Base-by-base conservation (phyloP, 2,329 filamentous ascomycete genomes). In the Hypoxylon sp. region DNA sequence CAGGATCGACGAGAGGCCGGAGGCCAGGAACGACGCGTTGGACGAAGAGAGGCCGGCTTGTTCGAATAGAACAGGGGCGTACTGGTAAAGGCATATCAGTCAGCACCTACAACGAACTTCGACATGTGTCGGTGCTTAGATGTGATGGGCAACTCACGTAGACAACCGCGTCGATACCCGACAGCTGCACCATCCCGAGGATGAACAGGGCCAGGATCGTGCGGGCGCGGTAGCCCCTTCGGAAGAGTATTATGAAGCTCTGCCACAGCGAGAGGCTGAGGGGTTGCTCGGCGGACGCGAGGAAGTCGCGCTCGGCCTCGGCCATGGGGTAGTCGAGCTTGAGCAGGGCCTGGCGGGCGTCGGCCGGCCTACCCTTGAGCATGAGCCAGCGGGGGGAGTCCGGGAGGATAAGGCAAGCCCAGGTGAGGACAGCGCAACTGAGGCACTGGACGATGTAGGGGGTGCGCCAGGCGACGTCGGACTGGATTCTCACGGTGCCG, bases 161-260 rank as follows among this genome's bases (percentile, higher is more conserved):
- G 20, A 86, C 75, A 4, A 88, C 79, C 0, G 82, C 85, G 61
- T 88, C 86, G 46, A 88, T 88, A 0, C 86, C 85, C 23, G 77
- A 82, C 0, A 88, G 72, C 63, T 88, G 86, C 26, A 84, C 78
- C 77, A 86, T 84, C 1, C 76, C 79, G 68, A 88, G 79, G 3
- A 69, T 62, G 24, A 69, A 69, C 41, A 68, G 74, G 0, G 79
- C 84, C 15, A 87, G 70, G 0, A 77, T 69, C 0, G 82, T 85
- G 2, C 78, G 75, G 3, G 73, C 72, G 10, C 67, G 59, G 11
- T 80, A 80, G 9, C 77, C 76, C 41, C 74, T 72, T 8, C 67
- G 63, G 55, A 77, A 77, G 2, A 76, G 51, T n/a, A 75, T 49
- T 6, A 54, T 17, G 17, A 74, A 70, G 45, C 69, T 68, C 42